Evolutionary conservation across 805 yeast species (phyloP), one percentile per base, ranked within the genome.

Genomic region (Kazachstania africana): DNA sequence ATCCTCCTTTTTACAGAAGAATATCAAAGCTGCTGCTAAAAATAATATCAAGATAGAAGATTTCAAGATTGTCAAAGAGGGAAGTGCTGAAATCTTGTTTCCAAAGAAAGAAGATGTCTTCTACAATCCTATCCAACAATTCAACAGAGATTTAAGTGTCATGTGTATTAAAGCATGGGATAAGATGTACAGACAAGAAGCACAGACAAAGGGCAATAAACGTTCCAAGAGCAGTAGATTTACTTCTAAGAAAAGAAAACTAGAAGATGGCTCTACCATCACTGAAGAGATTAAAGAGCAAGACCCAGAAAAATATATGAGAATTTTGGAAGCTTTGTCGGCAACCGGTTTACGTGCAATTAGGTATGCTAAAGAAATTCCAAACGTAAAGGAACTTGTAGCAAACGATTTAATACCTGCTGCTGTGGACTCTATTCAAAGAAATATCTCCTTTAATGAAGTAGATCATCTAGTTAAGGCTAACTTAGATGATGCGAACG

Each of bases 341-440:
- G 99, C 99, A 1, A 79, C 97, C 1, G 99, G 99, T 0, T 64
- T 91, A 24, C 70, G 99, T 33, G 94, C 97, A 3, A 78, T 91
- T 31, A 65, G 99, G 36, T 91, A 91, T 48, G 95, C 87, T 14
- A 79, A 80, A 40, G 99, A 91, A 54, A 73, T 91, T 28, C 94
- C 95, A 3, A 58, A 70, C 12, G 79, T 80, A 3, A 66, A 73
- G 36, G 65, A 65, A 15, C 72, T 91, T 14, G 66, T 87, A 3
- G 99, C 99, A 18, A 91, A 91, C 57, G 99, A 91, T 55, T 64
- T 91, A 40, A 66, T 84, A 24, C 72, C 75, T 8, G 82, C 75
- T 21, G 98, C 99, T 0, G 97, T 87, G 16, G 66, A 72, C 33
- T 68, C 91, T 4, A 91, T 91, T 45, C 60, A 69, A 29, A 57